phyloP scores from a whole-genome alignment of 1,284 basidiomycete genomes.

The Apiotrichum veenhuisii region DNA sequence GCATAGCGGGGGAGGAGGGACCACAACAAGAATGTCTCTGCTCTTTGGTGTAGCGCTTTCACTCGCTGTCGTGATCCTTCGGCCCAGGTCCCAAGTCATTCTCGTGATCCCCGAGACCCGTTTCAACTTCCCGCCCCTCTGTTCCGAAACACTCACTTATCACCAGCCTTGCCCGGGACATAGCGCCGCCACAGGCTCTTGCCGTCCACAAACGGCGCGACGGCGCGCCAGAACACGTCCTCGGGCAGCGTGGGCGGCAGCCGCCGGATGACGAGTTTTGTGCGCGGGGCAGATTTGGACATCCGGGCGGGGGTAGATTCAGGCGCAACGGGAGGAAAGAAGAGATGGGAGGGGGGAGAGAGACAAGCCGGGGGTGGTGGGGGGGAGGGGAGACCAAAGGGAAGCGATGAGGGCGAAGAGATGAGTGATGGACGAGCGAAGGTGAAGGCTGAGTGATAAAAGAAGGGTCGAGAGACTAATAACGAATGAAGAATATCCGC shows the following conservation, averaged over 20 bases:
- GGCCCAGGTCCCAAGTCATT: background rate
- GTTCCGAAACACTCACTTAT: conserved; percentile 56
- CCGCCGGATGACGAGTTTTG: conserved; percentile 84
- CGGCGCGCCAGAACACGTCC: conserved; percentile 87
- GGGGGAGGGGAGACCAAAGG: no score
- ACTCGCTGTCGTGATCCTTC: no score
- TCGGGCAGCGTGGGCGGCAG: conserved; percentile 90
- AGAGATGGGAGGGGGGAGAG: background rate
- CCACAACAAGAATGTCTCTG: no score
- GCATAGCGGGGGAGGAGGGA: no score
- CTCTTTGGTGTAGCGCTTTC: no score
- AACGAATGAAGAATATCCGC: no score
- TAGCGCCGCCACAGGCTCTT: conserved; percentile 65
- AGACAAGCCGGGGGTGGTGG: background rate
- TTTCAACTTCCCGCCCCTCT: background rate
- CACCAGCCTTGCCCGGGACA: conserved; percentile 65
- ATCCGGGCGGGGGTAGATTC: background rate
- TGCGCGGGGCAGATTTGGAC: conserved; percentile 48
- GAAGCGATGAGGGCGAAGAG: no score
- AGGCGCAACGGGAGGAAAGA: no score
- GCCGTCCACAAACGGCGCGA: conserved; percentile 77
- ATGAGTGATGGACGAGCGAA: no score
- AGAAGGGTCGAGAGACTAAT: no score
- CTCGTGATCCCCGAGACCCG: background rate
- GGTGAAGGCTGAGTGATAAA: no score